phyloP scores from a whole-genome alignment of 225 moss, liverwort and hornwort species.

The Rhytidiadelphus loreus region DNA sequence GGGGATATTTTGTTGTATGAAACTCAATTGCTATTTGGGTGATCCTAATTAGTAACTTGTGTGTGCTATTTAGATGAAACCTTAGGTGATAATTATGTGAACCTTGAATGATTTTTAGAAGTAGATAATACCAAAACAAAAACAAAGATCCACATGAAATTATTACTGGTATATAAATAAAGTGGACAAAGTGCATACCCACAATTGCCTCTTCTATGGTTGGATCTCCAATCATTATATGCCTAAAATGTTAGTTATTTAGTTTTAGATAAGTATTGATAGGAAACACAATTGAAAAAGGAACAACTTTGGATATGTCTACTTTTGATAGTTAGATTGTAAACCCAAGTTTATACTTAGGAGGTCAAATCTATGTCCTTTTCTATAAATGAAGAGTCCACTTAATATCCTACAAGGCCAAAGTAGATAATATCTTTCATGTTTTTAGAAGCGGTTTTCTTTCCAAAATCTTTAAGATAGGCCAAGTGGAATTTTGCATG shows the following conservation, averaged over 20 bases:
- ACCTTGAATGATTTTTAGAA: background rate
- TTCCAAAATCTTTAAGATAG: background rate
- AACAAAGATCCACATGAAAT: accelerated
- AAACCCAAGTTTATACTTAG: background rate
- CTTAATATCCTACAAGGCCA: background rate
- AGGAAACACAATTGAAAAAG: background rate
- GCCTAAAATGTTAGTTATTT: background rate
- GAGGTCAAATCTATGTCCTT: accelerated
- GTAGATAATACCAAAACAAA: background rate
- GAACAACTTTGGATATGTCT: accelerated
- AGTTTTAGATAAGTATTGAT: background rate
- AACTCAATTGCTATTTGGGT: background rate
- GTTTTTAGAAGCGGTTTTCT: background rate
- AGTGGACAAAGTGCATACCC: accelerated
- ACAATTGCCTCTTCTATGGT: accelerated
- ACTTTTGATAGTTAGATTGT: background rate
- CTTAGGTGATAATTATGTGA: accelerated
- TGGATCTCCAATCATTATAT: background rate
- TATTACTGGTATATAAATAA: background rate
- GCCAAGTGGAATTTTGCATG: background rate
- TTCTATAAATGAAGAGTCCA: background rate
- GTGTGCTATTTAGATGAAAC: background rate
- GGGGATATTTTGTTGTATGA: accelerated
- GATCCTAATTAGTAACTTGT: background rate
- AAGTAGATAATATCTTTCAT: background rate